A percentile compares a stretch with the other conserved stretches of the same genome.
Conservation (phyloP, 257 asterid species). For the Echites panduratus region DNA sequence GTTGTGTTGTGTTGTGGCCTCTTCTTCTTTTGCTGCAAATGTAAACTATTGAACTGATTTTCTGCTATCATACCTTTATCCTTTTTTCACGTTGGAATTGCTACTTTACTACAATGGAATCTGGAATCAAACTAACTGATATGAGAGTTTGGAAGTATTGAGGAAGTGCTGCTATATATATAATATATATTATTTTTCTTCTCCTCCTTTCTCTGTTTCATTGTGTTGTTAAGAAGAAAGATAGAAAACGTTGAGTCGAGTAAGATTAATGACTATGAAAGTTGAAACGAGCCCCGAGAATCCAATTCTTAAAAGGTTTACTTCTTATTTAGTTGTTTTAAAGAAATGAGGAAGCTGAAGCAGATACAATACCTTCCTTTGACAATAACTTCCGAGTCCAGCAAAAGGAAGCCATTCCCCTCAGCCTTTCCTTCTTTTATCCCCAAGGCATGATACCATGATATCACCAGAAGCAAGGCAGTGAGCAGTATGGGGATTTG, state of each 20-base stretch:
- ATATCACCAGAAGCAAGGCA: conserved; percentile 97
- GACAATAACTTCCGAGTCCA: conserved; percentile 80
- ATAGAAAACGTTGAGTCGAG: not conserved
- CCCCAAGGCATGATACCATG: conserved; percentile 98
- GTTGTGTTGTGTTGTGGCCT: too few species aligned
- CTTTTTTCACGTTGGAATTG: too few species aligned
- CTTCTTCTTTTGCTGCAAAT: too few species aligned
- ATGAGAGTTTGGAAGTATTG: too few species aligned
- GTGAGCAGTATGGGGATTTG: conserved; percentile 94
- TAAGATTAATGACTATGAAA: not conserved
- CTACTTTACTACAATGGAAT: too few species aligned
- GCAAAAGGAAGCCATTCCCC: conserved; percentile 90
- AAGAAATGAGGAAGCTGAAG: not conserved
- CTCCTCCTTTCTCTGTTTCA: not conserved
- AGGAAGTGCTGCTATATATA: too few species aligned
- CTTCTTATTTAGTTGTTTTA: not conserved
- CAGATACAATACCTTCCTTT: conserved; percentile 69
- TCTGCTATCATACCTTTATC: too few species aligned
- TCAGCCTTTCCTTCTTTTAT: conserved; percentile 90
- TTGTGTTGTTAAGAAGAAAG: not conserved
- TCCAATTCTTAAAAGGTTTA: not conserved
- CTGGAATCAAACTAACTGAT: too few species aligned
- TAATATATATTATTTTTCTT: not conserved
- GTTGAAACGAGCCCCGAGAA: not conserved
- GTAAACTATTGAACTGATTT: too few species aligned